A percentile compares a stretch with the other conserved stretches of the same genome.
These are phyloP conservation scores for Dianthus caryophyllus DNA, from an alignment of 148 eudicot genomes.

Conservation along the genomic window DNA sequence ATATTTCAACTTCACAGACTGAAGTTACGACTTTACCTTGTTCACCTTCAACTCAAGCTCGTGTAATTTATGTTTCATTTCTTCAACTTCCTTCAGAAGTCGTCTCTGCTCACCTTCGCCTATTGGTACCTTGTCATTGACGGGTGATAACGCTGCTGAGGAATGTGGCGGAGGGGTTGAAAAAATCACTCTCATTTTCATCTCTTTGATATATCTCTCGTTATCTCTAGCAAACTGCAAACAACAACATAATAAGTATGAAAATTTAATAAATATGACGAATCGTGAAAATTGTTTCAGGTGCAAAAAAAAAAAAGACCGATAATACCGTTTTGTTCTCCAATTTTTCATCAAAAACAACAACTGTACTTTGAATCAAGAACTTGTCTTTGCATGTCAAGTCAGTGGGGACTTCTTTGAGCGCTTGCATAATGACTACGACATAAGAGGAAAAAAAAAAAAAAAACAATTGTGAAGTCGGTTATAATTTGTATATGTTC, in stretches of 20 bases:
- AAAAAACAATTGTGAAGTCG: background rate
- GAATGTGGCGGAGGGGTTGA: slow-evolving; percentile 40
- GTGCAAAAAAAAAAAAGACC: no score
- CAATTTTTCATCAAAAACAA: slow-evolving; percentile 57
- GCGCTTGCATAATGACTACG: slow-evolving; percentile 91
- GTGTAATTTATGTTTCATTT: slow-evolving; percentile 59
- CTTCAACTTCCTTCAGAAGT: slow-evolving; percentile 58
- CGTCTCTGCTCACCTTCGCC: slow-evolving; percentile 42
- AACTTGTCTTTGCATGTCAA: slow-evolving; percentile 92
- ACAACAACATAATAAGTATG: background rate
- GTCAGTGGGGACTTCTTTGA: slow-evolving; percentile 53
- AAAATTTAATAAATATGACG: background rate
- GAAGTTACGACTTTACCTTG: slow-evolving; percentile 50
- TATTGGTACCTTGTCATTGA: slow-evolving; percentile 41
- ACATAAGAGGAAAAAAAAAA: no score
- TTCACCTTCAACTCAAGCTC: slow-evolving; percentile 55
- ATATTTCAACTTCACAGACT: no score
- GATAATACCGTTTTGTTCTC: slow-evolving; percentile 66
- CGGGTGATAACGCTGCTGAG: slow-evolving; percentile 44
- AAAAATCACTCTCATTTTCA: slow-evolving; percentile 72
- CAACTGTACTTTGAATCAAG: slow-evolving; percentile 73
- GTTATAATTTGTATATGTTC: background rate
- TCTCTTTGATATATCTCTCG: slow-evolving; percentile 62
- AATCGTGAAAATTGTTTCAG: slow-evolving; percentile 4
- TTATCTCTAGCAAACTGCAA: slow-evolving; percentile 36